A percentile compares a stretch with the other conserved stretches of the same genome.
Evolutionary conservation across 768 basidiomycete species (phyloP).

Genomic region (Rubroboletus satanas): DNA sequence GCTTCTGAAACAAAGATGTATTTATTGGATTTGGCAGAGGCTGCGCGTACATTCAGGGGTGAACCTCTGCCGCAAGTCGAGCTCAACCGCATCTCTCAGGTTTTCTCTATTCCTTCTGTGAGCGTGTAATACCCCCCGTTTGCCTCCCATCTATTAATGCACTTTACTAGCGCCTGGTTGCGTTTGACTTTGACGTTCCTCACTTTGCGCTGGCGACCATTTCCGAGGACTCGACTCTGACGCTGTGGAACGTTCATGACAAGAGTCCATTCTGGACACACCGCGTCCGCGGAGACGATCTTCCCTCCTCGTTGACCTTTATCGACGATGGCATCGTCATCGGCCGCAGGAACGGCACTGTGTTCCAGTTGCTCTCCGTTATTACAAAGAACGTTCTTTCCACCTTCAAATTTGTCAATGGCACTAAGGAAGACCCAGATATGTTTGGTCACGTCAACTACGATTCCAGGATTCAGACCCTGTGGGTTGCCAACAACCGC

Average conservation of each 20-base stretch:
- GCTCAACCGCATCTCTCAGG: slow-evolving; percentile 62
- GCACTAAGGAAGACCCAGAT: slow-evolving; percentile 64
- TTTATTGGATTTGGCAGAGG: slow-evolving; percentile 66
- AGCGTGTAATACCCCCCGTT: slow-evolving; percentile 21
- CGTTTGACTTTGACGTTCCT: slow-evolving; percentile 80
- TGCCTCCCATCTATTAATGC: not conserved
- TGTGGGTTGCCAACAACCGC: slow-evolving; percentile 85
- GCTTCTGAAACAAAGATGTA: slow-evolving; percentile 75
- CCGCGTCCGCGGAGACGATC: slow-evolving; percentile 74
- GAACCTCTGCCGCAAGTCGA: slow-evolving; percentile 68
- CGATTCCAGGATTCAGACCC: slow-evolving; percentile 77
- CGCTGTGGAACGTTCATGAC: slow-evolving; percentile 79
- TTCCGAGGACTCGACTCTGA: slow-evolving; percentile 76
- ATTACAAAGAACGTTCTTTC: slow-evolving; percentile 71
- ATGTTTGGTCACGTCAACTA: slow-evolving; percentile 90
- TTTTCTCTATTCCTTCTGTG: slow-evolving; percentile 69
- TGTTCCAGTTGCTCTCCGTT: slow-evolving; percentile 78
- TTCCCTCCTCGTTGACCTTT: slow-evolving; percentile 79
- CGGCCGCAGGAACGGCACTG: slow-evolving; percentile 78
- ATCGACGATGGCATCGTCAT: slow-evolving; percentile 84
- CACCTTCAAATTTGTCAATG: slow-evolving; percentile 75
- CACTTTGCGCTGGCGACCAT: slow-evolving; percentile 78
- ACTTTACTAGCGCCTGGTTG: slow-evolving; percentile 61
- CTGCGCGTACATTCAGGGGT: slow-evolving; percentile 55
- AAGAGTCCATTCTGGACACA: slow-evolving; percentile 70